Evolutionary conservation across 2,329 filamentous ascomycete species (phyloP).

Genomic region (Atkinsonella texensis): DNA sequence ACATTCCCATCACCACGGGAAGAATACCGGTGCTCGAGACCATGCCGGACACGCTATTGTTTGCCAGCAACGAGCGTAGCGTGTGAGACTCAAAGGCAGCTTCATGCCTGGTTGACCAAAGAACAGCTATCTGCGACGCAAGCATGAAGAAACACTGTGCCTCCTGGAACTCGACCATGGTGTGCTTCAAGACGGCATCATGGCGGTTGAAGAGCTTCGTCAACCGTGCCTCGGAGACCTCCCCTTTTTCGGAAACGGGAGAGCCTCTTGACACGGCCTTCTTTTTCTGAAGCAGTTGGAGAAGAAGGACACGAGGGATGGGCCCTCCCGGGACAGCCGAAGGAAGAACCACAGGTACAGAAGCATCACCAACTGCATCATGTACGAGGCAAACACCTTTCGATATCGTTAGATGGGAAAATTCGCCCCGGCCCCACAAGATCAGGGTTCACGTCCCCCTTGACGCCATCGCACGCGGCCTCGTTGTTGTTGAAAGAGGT

Average conservation of each 20-base stretch:
- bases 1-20: not conserved
- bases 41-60: not conserved
- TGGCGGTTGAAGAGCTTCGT: not conserved
- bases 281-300: not conserved
- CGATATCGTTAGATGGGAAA: not conserved
- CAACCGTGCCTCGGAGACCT: not conserved
- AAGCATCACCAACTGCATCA: not conserved
- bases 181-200: not conserved
- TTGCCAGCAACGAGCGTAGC: not conserved
- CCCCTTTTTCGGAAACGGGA: not conserved
- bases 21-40: not conserved
- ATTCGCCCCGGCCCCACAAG: conserved; percentile 5
- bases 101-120: not conserved
- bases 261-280: not conserved
- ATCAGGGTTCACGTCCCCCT: conserved; percentile 1
- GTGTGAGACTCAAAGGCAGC: not conserved
- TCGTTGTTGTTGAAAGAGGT: not conserved
- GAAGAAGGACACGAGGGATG: not conserved
- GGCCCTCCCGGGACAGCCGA: not conserved
- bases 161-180: conserved; percentile 4
- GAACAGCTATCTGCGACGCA: conserved; percentile 1
- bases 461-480: not conserved
- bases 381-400: conserved; percentile 3
- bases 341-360: conserved; percentile 3
- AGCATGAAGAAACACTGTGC: conserved; percentile 6